Base-by-base conservation (phyloP, 2,329 filamentous ascomycete genomes). In the Akanthomyces dipterigenus region DNA sequence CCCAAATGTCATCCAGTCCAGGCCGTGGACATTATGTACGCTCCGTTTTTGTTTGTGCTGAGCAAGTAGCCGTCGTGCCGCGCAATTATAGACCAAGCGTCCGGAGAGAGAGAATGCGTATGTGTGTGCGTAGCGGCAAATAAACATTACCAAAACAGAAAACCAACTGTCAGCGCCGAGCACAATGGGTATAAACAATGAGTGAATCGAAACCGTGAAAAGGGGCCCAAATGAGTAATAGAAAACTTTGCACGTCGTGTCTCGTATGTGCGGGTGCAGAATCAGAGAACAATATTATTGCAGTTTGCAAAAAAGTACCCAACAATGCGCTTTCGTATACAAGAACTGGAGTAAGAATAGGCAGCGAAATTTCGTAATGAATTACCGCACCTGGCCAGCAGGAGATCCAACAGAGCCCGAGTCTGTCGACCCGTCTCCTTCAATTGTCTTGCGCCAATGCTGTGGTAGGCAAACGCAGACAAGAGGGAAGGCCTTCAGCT, bases 401-500 rank as follows among this genome's bases (percentile, higher is more conserved):
- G 58, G 49, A 45, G 49, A 46, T 53, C 53, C 46, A 22, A 57
- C 80, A 14, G 84, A 87, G 60, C 80, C 82, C 11, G 82, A 81
- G 69, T 88, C 87, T 4, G 86, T 88, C 31, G 86, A 88, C 36
- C 83, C 82, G 69, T 97, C 93, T 63, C 92, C 91, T 65, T 98
- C 93, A 68, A 98, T 96, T 2, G 93, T 98, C 77, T 95, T 96
- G 70, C 88, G 87, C 93, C 93, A 99, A 74, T 97, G 93, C 70
- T 96, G 90, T 28, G 93, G 95, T 36, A 96, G 79, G 75, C 95
- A 98, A 46, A 98, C 91, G 71, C 93, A 99, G 55, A 99, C 93
- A 65, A 99, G 82, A 49, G 95, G 95, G 81, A 98, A 98, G 36
- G 95, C 95, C 75, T 98, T 98, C 78, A 98, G 95, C 73, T 98